These are phyloP conservation scores for Prunus fruticosa DNA, from an alignment of 306 rosid species.

Conservation along the genomic window DNA sequence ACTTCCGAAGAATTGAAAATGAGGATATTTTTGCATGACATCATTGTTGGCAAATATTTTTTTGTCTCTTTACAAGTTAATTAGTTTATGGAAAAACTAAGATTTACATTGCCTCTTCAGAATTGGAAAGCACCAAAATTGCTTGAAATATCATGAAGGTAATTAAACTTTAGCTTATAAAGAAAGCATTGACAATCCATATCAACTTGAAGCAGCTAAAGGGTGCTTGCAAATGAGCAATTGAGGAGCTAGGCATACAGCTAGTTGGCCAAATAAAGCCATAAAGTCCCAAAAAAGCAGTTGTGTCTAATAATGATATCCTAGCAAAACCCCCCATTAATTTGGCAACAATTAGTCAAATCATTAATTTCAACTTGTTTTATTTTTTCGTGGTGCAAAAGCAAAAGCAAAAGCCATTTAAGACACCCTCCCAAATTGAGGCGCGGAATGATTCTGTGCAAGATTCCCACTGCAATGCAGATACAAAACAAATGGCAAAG, in stretches of 20 bases:
- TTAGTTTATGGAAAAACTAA: neutral
- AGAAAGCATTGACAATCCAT: neutral
- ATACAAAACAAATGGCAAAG: conserved; percentile 16
- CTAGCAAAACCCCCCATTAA: neutral
- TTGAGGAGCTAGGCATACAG: neutral
- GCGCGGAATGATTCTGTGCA: conserved; percentile 25
- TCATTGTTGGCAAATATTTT: neutral
- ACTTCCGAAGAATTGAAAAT: neutral
- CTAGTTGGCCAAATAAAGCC: neutral
- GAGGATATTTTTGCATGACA: neutral
- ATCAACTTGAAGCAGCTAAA: neutral
- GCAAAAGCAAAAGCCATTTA: neutral
- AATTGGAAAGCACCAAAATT: neutral
- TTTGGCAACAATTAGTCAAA: neutral
- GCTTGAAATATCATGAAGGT: neutral
- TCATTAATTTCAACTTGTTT: neutral
- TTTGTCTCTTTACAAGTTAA: neutral
- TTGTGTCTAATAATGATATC: conserved; percentile 14
- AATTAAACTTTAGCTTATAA: neutral
- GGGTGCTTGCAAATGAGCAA: neutral
- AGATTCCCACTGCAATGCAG: conserved; percentile 28
- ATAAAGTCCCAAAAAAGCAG: conserved; percentile 4
- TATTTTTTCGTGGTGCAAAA: neutral
- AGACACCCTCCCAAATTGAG: conserved; percentile 13
- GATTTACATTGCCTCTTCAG: neutral